phyloP scores from a whole-genome alignment of 2,329 filamentous ascomycete genomes.

The Diaporthe sp. region DNA sequence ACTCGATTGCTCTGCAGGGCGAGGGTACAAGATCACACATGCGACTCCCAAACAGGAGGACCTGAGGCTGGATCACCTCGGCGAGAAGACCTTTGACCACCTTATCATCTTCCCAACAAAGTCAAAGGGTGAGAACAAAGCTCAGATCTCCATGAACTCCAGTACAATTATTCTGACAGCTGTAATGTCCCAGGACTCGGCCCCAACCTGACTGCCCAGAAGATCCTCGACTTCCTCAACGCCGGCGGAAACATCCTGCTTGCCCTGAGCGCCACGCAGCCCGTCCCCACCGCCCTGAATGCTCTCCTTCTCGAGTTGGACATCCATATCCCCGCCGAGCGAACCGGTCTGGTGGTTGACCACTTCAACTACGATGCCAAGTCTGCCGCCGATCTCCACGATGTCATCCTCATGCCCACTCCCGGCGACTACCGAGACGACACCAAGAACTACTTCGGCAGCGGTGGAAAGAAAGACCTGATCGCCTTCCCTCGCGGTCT shows the following conservation, averaged over 20 bases:
- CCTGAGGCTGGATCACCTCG: constrained; percentile 85
- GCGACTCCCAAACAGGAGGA: constrained; percentile 86
- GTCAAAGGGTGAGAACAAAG: constrained; percentile 78
- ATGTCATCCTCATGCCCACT: constrained; percentile 84
- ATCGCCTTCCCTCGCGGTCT: constrained; percentile 87
- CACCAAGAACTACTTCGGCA: constrained; percentile 83
- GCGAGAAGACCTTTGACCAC: constrained; percentile 92
- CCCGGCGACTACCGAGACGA: constrained; percentile 76
- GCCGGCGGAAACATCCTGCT: constrained; percentile 92
- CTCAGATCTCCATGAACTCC: not conserved
- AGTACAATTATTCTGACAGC: not conserved
- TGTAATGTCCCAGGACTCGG: constrained; percentile 76
- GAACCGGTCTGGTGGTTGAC: constrained; percentile 88
- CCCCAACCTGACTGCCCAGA: constrained; percentile 86
- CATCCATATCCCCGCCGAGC: constrained; percentile 87
- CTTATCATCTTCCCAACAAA: constrained; percentile 89
- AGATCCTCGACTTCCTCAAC: constrained; percentile 92
- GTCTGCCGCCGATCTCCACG: constrained; percentile 85
- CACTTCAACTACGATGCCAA: constrained; percentile 93
- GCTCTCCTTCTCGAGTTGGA: constrained; percentile 90
- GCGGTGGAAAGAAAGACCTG: constrained; percentile 66
- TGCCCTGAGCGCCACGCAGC: constrained; percentile 79
- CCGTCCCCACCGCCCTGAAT: constrained; percentile 80
- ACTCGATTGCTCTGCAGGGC: constrained; percentile 65
- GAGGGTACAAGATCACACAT: constrained; percentile 86